Percentiles rank a stretch among this genome's conserved stretches.
Evolutionary conservation across 345 rosid genomes (phyloP).

Genomic region (Clausena lansium): DNA sequence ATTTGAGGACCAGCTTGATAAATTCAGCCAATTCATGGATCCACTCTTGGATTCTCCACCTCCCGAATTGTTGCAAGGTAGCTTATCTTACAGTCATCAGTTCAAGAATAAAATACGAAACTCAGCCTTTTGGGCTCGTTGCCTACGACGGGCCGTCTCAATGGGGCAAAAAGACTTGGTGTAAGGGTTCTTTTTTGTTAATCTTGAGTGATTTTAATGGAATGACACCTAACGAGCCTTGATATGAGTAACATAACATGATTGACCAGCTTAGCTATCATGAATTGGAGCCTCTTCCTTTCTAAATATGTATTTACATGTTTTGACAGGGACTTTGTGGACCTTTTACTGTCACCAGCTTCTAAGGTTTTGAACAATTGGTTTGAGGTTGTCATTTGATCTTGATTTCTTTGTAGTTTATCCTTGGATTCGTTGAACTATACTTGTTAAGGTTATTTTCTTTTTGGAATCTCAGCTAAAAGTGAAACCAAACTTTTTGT

Average conservation of each 20-base stretch:
- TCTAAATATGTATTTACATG: background rate
- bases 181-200: slow-evolving; percentile 39
- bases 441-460: background rate
- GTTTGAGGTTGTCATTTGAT: slow-evolving; percentile 70
- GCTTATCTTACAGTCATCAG: slow-evolving; percentile 45
- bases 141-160: slow-evolving; percentile 45
- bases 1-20: slow-evolving; percentile 81
- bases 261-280: background rate
- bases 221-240: background rate
- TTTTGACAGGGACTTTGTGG: slow-evolving; percentile 74
- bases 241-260: background rate
- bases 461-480: background rate
- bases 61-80: slow-evolving; percentile 58
- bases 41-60: slow-evolving; percentile 77
- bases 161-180: slow-evolving; percentile 80
- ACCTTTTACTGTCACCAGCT: slow-evolving; percentile 77
- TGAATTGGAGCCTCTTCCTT: background rate
- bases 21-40: slow-evolving; percentile 71
- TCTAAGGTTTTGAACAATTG: slow-evolving; percentile 84
- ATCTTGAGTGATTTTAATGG: background rate
- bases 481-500: background rate
- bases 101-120: slow-evolving; percentile 49
- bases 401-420: background rate
- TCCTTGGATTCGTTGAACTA: background rate
- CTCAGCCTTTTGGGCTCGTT: slow-evolving; percentile 73